A percentile compares a stretch with the other conserved stretches of the same genome.
These are phyloP conservation scores for Nemania sp. DNA, from an alignment of 2,329 filamentous ascomycete species.

Conservation along the genomic window DNA sequence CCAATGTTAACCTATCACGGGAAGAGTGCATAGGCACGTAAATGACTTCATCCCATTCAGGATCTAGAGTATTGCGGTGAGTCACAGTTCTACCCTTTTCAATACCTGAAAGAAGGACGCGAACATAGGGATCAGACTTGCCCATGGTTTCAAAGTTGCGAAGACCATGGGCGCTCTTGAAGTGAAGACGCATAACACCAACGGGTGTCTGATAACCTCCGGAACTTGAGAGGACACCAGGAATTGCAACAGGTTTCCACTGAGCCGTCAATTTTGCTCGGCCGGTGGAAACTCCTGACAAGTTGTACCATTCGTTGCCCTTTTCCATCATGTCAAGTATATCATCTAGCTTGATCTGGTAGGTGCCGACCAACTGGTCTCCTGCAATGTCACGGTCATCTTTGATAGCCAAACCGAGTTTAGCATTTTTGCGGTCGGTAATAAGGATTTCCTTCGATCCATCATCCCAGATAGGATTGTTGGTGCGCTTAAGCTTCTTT, in stretches of 20 bases:
- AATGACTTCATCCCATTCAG: constrained; percentile 94
- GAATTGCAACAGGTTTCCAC: constrained; percentile 94
- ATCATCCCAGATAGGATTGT: constrained; percentile 96
- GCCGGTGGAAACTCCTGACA: constrained; percentile 83
- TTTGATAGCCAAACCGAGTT: constrained; percentile 92
- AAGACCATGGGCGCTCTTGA: constrained; percentile 83
- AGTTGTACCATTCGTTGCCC: constrained; percentile 95
- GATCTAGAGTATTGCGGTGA: constrained; percentile 94
- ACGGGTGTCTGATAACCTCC: constrained; percentile 94
- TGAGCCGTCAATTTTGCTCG: constrained; percentile 91
- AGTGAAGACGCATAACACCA: constrained; percentile 94
- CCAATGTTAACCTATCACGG: constrained; percentile 85
- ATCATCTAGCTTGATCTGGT: constrained; percentile 95
- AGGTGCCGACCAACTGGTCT: constrained; percentile 88
- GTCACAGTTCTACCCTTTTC: constrained; percentile 94
- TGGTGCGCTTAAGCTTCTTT: constrained; percentile 94
- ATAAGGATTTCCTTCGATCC: constrained; percentile 94
- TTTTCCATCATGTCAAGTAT: constrained; percentile 91
- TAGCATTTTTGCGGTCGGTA: constrained; percentile 90
- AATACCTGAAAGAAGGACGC: constrained; percentile 88
- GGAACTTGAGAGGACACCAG: constrained; percentile 79
- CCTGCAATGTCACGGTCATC: constrained; percentile 88
- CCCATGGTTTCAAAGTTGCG: constrained; percentile 95
- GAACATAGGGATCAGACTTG: constrained; percentile 95
- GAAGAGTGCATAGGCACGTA: constrained; percentile 90